Base-by-base conservation (phyloP, 202 grass and related monocot species). In the Digitaria exilis region DNA sequence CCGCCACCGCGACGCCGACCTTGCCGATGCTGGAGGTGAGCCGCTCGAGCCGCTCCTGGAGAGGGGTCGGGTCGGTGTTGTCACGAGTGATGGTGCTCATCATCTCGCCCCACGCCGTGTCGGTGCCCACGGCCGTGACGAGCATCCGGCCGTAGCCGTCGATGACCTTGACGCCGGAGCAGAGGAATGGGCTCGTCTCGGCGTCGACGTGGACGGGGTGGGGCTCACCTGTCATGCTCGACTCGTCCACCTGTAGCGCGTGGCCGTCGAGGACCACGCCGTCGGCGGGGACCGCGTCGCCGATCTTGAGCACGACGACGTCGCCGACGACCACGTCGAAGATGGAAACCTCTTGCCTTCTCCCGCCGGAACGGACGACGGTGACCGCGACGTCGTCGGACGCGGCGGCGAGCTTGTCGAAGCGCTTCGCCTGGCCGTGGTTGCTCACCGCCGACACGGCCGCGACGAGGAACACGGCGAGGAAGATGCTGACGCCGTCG, bases 61-160 rank as follows among this genome's bases (percentile, higher is more conserved):
- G 84, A 9, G 94, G 94, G n/a, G 94, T 97, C 0, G 87, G 73
- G 1, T 94, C 88, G 0, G 74, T 75, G 46, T 51, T 92, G 41
- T 97, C 92, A 19, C 76, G 49, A 0, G 37, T 87, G 57, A 94
- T 91, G 88, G 37, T 85, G 69, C 88, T 9, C 94, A 97, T 97
- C 94, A 97, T 94, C 72, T 92, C 94, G 3, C 94, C 94, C 94
- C 94, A 97, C 12, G 73, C 63, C 0, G 94, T 97, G 75, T 90
- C 73, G 1, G 62, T 84, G n/a, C 94, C 94, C 7, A 94, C 94
- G 4, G 92, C 92, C 0, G 92, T 97, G 44, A 97, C 86, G 3
- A 97, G 69, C 86, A 97, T 97, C 8, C 43, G 49, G 28, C 77
- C 90, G 37, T 88, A 94, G 4, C 94, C 94, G 22, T 97, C 90